phyloP scores from a whole-genome alignment of 192 early-diverging fungal genomes.

The Radiomyces spectabilis region DNA sequence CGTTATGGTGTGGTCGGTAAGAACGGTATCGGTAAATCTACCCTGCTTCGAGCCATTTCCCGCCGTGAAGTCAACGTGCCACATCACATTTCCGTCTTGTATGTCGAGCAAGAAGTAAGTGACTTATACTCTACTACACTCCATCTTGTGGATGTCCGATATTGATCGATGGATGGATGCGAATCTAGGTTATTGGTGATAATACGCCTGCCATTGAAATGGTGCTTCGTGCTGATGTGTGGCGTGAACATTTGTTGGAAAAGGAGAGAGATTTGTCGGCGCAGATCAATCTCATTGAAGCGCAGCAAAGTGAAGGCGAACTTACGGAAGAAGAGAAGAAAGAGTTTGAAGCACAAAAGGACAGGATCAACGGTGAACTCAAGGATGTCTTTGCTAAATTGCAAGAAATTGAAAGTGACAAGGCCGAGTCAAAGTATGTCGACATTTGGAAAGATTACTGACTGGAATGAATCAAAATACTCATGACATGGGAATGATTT shows the following conservation, averaged over 20 bases:
- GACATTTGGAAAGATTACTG: background rate
- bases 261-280: conserved; percentile 70
- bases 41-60: conserved; percentile 68
- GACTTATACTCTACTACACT: background rate
- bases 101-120: conserved; percentile 94
- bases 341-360: conserved; percentile 45
- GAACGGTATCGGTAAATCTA: conserved; percentile 87
- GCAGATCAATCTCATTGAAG: conserved; percentile 44
- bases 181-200: conserved; percentile 74
- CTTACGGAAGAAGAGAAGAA: conserved; percentile 44
- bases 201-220: conserved; percentile 80
- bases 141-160: too few relatives aligned
- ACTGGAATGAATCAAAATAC: background rate
- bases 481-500: background rate
- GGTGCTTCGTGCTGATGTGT: conserved; percentile 89
- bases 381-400: conserved; percentile 82
- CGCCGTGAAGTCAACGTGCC: conserved; percentile 84
- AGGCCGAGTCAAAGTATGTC: conserved; percentile 84
- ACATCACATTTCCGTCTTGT: conserved; percentile 86
- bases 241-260: conserved; percentile 81
- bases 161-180: too few relatives aligned
- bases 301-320: conserved; percentile 40
- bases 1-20: conserved; percentile 94
- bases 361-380: conserved; percentile 46
- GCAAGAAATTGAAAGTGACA: conserved; percentile 94